Percentiles rank a stretch among this genome's conserved stretches.
phyloP scores from a whole-genome alignment of 2,329 filamentous ascomycete species.

The Zymoseptoria tritici region DNA sequence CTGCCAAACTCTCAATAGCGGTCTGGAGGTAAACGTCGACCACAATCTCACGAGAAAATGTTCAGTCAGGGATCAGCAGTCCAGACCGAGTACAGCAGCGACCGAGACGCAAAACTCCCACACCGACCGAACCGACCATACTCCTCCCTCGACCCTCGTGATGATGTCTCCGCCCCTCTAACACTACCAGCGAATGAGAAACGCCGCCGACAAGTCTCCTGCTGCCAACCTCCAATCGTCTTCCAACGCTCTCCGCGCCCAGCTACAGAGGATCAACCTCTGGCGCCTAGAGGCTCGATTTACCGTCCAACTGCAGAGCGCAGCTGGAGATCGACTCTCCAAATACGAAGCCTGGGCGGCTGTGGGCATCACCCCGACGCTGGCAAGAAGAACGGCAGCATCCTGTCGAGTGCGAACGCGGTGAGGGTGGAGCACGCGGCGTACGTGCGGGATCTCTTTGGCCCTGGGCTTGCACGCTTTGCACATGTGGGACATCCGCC shows the following conservation, averaged over 20 bases:
- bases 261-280: constrained; percentile 23
- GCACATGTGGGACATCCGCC: too few relatives aligned
- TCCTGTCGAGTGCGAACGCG: constrained; percentile 8
- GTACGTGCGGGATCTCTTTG: constrained; percentile 17
- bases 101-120: too few relatives aligned
- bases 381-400: constrained; percentile 9
- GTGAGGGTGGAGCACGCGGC: constrained; percentile 19
- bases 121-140: too few relatives aligned
- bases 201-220: constrained; percentile 14
- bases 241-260: constrained; percentile 17
- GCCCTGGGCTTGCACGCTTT: too few relatives aligned
- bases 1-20: too few relatives aligned
- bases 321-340: constrained; percentile 17
- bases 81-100: too few relatives aligned
- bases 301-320: constrained; percentile 22
- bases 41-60: too few relatives aligned
- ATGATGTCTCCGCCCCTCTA: too few relatives aligned
- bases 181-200: constrained; percentile 61
- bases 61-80: too few relatives aligned
- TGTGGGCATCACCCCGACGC: constrained; percentile 8
- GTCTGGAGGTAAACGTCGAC: too few relatives aligned
- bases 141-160: too few relatives aligned
- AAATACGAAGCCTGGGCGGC: constrained; percentile 16
- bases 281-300: constrained; percentile 27
- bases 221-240: constrained; percentile 6